phyloP scores from a whole-genome alignment of 139 green algal genomes.

The Picochlorum sp. region DNA sequence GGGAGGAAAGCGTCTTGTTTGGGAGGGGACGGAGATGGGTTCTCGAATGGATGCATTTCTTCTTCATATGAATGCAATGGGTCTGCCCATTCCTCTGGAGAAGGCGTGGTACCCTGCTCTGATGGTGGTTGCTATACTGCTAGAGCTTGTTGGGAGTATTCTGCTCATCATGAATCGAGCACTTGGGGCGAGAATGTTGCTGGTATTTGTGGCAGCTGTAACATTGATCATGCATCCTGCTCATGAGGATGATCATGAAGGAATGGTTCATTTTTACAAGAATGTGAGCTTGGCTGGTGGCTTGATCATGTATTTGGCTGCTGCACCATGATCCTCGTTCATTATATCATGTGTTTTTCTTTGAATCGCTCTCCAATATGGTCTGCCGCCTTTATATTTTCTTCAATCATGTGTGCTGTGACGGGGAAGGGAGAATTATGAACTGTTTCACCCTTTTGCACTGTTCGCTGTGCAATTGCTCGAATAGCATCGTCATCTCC shows the following conservation, averaged over 20 bases:
- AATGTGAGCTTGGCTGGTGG: constrained; percentile 6
- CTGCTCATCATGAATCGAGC: constrained; percentile 7
- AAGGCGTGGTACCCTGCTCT: constrained; percentile 6
- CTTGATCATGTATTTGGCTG: constrained; percentile 5
- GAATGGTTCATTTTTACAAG: constrained; percentile 3
- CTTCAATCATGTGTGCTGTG: background rate
- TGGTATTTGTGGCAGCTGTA: constrained; percentile 8
- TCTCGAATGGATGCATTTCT: background rate
- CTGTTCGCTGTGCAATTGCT: constrained; percentile 4
- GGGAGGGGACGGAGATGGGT: background rate
- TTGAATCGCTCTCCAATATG: constrained; percentile 11
- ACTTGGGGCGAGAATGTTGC: constrained; percentile 8
- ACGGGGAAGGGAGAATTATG: constrained; percentile 20
- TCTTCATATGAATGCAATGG: background rate
- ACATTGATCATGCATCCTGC: constrained; percentile 7
- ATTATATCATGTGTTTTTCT: background rate
- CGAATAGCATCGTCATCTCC: constrained; percentile 7
- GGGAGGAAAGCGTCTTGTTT: background rate
- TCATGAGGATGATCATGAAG: background rate
- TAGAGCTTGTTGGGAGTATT: constrained; percentile 8
- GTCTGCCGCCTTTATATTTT: constrained; percentile 2
- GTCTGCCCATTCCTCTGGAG: background rate
- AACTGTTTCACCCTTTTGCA: constrained; percentile 4
- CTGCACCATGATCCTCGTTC: no score
- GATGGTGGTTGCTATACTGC: background rate